Evolutionary conservation across 768 basidiomycete species (phyloP).

Genomic region (Rhodotorula kratochvilovae): DNA sequence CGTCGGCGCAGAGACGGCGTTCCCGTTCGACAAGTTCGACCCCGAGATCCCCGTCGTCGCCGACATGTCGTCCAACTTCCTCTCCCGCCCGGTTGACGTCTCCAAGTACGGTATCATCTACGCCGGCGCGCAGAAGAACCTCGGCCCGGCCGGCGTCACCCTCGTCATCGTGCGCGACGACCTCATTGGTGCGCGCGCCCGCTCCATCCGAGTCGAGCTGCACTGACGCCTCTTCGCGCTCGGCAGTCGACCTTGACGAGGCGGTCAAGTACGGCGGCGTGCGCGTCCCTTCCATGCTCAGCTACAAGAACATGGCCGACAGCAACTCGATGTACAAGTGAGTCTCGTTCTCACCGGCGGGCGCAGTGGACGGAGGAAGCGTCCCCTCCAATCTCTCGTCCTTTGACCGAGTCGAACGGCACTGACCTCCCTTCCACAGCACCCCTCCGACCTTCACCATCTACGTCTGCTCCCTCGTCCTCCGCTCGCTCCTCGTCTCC

Average conservation of each 20-base stretch:
- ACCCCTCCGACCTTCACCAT: slow-evolving; percentile 88
- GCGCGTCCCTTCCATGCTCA: slow-evolving; percentile 70
- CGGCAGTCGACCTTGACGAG: slow-evolving; percentile 62
- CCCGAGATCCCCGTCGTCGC: slow-evolving; percentile 70
- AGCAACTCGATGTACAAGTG: slow-evolving; percentile 53
- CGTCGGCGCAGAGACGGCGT: slow-evolving; percentile 50
- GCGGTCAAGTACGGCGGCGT: slow-evolving; percentile 67
- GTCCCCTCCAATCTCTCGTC: background rate
- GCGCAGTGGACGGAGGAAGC: no score
- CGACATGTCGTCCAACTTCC: slow-evolving; percentile 94
- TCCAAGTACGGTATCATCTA: slow-evolving; percentile 84
- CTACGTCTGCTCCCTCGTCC: slow-evolving; percentile 81
- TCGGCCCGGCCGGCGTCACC: slow-evolving; percentile 89
- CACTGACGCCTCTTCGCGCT: background rate
- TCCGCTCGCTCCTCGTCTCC: slow-evolving; percentile 55
- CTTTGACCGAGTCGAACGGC: no score
- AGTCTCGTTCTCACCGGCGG: background rate
- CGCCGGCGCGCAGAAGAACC: slow-evolving; percentile 96
- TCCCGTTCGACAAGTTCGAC: slow-evolving; percentile 60
- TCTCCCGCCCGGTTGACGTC: slow-evolving; percentile 74
- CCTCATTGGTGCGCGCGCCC: slow-evolving; percentile 61
- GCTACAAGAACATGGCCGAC: slow-evolving; percentile 78
- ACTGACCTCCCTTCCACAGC: slow-evolving; percentile 56
- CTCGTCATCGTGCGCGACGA: slow-evolving; percentile 92
- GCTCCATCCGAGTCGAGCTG: background rate